Base-by-base conservation (phyloP, 306 rosid species). In the Herpetospermum pedunculosum region DNA sequence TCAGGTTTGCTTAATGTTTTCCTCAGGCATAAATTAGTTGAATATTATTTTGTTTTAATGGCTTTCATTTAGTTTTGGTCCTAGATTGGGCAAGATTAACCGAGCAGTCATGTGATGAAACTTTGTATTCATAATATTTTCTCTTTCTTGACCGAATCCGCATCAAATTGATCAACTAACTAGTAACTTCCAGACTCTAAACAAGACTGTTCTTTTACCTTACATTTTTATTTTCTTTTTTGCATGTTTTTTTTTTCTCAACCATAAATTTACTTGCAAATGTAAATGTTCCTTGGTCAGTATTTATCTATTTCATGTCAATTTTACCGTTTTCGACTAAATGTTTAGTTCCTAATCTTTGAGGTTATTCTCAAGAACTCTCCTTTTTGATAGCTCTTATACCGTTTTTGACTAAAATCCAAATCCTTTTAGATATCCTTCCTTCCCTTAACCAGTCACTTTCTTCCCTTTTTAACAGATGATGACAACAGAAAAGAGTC, bases 401-500 rank as follows among this genome's bases (percentile, higher is more conserved):
- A 15, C 19, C 53, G 19, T 13, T 18, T 47, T 16, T 18, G 1
- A 8, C 6, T 13, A 47, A 14, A 28, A 4, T 59, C 16, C 49
- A 23, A 19, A 25, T 23, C 8, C 47, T n/a, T 58, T 58, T 57
- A 26, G 6, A 25, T 14, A 30, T 60, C 70, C 57, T 64, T 28
- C 48, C 57, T 64, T 28, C 48, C 29, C 74, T 70, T 54, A 30
- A 74, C 49, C 5, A 75, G 37, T 52, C 68, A 46, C 29, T 81
- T 80, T 83, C 78, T 26, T 78, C 74, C 76, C 75, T 77, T 65
- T 60, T 23, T 76, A 77, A 76, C 91, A 91, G 96, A 74, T 76
- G 84, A 73, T 85, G 77, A 83, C 8, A 5, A 23, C 43, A 69
- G 65, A 69, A 85, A 85, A 81, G 85, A 85, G 83, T 67, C 74